Conservation (phyloP, 352 stramenopile genomes). For the Phytopythium cucurbitacearum region DNA sequence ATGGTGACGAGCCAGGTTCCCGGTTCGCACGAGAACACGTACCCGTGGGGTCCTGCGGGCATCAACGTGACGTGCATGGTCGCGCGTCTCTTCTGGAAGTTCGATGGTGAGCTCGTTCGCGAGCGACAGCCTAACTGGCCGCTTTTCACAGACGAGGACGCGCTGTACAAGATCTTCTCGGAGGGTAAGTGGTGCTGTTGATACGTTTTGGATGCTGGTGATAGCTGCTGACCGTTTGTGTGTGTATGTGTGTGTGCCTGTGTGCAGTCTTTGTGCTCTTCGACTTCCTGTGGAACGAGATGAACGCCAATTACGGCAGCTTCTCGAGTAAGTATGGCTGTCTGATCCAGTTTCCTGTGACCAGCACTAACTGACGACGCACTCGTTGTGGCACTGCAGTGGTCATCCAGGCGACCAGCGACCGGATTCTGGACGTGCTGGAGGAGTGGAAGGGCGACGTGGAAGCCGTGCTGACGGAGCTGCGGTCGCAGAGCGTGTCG, state of each 20-base stretch:
- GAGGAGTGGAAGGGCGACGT: slow-evolving; percentile 74
- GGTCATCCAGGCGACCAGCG: slow-evolving; percentile 72
- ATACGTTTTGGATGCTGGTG: background rate
- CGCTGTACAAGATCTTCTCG: slow-evolving; percentile 77
- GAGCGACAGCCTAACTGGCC: slow-evolving; percentile 67
- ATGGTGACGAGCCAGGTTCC: slow-evolving; percentile 81
- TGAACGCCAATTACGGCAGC: slow-evolving; percentile 84
- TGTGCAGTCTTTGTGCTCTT: slow-evolving; percentile 74
- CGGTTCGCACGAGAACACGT: slow-evolving; percentile 76
- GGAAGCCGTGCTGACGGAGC: slow-evolving; percentile 45
- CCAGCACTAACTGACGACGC: background rate
- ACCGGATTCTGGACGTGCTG: slow-evolving; percentile 60
- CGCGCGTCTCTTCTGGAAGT: slow-evolving; percentile 75
- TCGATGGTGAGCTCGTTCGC: slow-evolving; percentile 62
- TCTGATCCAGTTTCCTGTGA: background rate
- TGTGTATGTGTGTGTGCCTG: slow-evolving; percentile 3
- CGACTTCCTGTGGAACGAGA: slow-evolving; percentile 79
- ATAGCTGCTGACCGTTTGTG: background rate
- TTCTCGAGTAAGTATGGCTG: slow-evolving; percentile 50
- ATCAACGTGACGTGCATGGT: slow-evolving; percentile 88
- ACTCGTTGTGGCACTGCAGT: slow-evolving; percentile 25
- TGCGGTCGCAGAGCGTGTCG: slow-evolving; percentile 54
- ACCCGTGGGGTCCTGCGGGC: slow-evolving; percentile 75
- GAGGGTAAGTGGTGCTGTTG: slow-evolving; percentile 22
- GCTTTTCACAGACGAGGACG: slow-evolving; percentile 59